Conservation (phyloP, 208 protist species). For the Leishmania major region DNA sequence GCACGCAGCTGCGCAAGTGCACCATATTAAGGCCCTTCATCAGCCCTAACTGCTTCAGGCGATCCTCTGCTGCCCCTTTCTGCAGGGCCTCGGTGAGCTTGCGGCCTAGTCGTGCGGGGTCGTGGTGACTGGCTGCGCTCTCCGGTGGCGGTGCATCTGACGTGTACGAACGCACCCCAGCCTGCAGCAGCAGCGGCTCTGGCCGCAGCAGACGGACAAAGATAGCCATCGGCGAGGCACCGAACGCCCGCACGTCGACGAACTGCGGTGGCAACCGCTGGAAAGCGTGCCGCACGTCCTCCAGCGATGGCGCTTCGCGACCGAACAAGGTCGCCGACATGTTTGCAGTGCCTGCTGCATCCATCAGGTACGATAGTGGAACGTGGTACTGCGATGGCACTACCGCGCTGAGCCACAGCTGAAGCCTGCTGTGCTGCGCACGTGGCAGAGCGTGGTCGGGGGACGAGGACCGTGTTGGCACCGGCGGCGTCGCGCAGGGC, state of each 20-base stretch:
- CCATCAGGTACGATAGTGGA: constrained; percentile 15
- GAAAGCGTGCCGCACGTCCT: constrained; percentile 14
- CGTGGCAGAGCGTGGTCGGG: not conserved
- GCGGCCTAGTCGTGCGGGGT: constrained; percentile 17
- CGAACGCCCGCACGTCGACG: constrained; percentile 34
- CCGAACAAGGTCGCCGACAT: constrained; percentile 2
- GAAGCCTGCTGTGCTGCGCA: not conserved
- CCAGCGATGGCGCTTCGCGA: constrained; percentile 6
- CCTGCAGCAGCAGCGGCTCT: constrained; percentile 28
- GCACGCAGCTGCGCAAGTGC: constrained; percentile 44
- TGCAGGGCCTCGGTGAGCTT: constrained; percentile 16
- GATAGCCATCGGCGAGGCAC: constrained; percentile 14
- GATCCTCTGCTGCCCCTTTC: constrained; percentile 1
- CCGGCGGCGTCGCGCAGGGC: not conserved
- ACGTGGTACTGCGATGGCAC: constrained; percentile 35
- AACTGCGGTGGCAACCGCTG: constrained; percentile 20
- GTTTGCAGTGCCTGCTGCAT: not conserved
- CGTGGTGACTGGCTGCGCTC: constrained; percentile 10
- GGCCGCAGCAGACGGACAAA: constrained; percentile 37
- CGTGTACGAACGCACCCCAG: constrained; percentile 17
- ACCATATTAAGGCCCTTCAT: constrained; percentile 36
- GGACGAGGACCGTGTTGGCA: not conserved
- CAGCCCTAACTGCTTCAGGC: constrained; percentile 8
- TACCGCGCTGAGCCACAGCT: constrained; percentile 28
- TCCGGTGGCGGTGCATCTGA: constrained; percentile 13